A percentile compares a stretch with the other conserved stretches of the same genome.
These are phyloP conservation scores for Neodidymelliopsis sp. DNA, from an alignment of 2,329 filamentous ascomycete species.

Conservation along the genomic window DNA sequence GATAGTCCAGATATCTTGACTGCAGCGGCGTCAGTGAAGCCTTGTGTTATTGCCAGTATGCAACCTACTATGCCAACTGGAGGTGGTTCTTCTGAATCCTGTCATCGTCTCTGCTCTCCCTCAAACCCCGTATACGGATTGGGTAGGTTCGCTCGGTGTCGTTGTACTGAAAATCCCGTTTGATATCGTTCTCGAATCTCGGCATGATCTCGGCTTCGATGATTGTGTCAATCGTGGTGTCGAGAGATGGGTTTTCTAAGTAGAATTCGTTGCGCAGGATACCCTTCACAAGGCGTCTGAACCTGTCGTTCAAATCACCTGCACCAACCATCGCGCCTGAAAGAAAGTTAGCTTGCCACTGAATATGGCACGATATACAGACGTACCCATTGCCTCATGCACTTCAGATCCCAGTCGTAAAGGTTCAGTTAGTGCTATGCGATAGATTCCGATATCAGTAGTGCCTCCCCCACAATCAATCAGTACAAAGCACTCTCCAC, in stretches of 20 bases:
- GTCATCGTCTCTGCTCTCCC: neutral
- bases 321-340: slow-evolving; percentile 13
- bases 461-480: slow-evolving; percentile 28
- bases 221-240: slow-evolving; percentile 7
- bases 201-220: slow-evolving; percentile 19
- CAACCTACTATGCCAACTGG: slow-evolving; percentile 15
- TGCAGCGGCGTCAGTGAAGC: neutral
- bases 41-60: neutral
- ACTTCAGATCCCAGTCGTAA: slow-evolving; percentile 20
- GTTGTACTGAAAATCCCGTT: slow-evolving; percentile 12
- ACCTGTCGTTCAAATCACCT: slow-evolving; percentile 13
- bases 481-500: slow-evolving; percentile 18
- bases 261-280: slow-evolving; percentile 11
- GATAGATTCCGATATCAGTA: slow-evolving; percentile 18
- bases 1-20: slow-evolving; percentile 7
- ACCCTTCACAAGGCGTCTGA: neutral
- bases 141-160: neutral
- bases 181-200: slow-evolving; percentile 18
- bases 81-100: slow-evolving; percentile 3
- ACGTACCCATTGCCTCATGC: slow-evolving; percentile 16
- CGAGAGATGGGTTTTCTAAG: slow-evolving; percentile 1
- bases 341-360: neutral
- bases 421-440: slow-evolving; percentile 14
- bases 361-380: neutral
- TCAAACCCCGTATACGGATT: slow-evolving; percentile 11